phyloP scores from a whole-genome alignment of 192 early-diverging fungal genomes.

The Paraglomus brasilianum region DNA sequence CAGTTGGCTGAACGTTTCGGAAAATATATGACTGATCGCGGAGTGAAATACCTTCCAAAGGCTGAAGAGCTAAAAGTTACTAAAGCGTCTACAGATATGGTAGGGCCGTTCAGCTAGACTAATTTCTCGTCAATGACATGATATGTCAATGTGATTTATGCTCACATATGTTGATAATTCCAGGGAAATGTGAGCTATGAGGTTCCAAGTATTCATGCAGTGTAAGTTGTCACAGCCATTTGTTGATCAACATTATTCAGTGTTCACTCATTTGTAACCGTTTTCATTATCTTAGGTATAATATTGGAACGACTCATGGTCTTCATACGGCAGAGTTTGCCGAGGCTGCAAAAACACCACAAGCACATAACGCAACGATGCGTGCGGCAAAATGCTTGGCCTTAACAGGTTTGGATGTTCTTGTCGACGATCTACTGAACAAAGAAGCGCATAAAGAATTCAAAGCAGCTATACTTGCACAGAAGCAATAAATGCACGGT shows the following conservation, averaged over 20 bases:
- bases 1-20: constrained; percentile 35
- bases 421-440: constrained; percentile 49
- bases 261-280: not conserved
- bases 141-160: not conserved
- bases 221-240: not conserved
- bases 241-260: not conserved
- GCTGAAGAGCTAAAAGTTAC: constrained; percentile 24
- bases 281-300: constrained; percentile 26
- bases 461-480: constrained; percentile 24
- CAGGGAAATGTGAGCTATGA: constrained; percentile 70
- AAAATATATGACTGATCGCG: constrained; percentile 40
- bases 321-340: constrained; percentile 70
- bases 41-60: constrained; percentile 32
- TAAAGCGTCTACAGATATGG: constrained; percentile 60
- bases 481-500: not conserved
- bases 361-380: constrained; percentile 58
- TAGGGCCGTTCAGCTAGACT: not conserved
- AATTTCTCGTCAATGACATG: not conserved
- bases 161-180: not conserved
- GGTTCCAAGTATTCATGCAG: constrained; percentile 53
- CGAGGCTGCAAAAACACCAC: constrained; percentile 50
- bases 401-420: constrained; percentile 46
- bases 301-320: constrained; percentile 50
- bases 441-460: constrained; percentile 44
- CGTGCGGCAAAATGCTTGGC: constrained; percentile 55